Conservation (phyloP, 805 yeast species). For the Candida qinlingensis region DNA sequence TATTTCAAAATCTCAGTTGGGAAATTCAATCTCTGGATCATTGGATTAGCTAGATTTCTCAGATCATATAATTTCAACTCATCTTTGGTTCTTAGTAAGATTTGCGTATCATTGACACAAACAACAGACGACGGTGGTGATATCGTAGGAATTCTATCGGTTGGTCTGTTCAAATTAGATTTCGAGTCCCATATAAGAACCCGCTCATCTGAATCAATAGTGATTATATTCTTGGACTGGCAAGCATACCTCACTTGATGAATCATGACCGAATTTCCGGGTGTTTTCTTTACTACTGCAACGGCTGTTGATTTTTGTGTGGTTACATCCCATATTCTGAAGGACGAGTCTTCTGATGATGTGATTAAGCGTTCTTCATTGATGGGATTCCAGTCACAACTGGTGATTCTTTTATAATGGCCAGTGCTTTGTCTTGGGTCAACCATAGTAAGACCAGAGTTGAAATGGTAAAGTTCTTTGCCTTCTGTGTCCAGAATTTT, state of each 20-base stretch:
- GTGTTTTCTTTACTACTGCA: conserved; percentile 12
- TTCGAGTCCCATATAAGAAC: conserved; percentile 15
- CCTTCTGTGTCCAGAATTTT: conserved; percentile 15
- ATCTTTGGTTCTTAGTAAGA: conserved; percentile 7
- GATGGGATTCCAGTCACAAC: conserved; percentile 16
- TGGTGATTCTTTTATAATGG: conserved; percentile 21
- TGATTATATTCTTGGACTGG: conserved; percentile 3
- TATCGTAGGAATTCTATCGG: background rate
- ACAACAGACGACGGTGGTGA: background rate
- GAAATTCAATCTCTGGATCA: conserved; percentile 13
- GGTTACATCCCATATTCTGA: conserved; percentile 23
- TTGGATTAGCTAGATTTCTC: conserved; percentile 15
- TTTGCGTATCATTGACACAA: background rate
- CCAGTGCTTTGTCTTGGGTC: conserved; percentile 25
- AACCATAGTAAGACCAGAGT: conserved; percentile 23
- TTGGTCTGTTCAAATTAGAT: conserved; percentile 10
- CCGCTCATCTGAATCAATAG: conserved; percentile 10
- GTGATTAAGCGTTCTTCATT: conserved; percentile 12
- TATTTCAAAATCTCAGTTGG: conserved; percentile 1
- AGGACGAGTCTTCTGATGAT: conserved; percentile 23
- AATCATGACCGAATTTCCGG: conserved; percentile 14
- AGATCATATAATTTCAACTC: conserved; percentile 20
- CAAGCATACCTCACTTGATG: conserved; percentile 3
- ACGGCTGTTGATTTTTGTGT: conserved; percentile 16
- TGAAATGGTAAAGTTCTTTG: conserved; percentile 10